Evolutionary conservation across 257 asterid genomes (phyloP).

Genomic region (Prunella vulgaris): DNA sequence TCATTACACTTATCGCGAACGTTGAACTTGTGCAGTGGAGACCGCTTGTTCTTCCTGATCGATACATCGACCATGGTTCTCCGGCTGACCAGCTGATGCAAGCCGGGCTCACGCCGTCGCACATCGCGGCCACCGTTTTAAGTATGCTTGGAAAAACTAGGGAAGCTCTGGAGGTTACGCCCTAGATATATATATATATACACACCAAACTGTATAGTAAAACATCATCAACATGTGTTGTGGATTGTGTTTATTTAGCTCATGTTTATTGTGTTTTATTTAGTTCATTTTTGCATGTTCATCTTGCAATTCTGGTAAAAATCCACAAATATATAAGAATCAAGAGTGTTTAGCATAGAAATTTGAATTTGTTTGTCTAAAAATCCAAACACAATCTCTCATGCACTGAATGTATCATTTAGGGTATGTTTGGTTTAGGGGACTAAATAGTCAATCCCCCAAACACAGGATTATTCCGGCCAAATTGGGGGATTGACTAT

Average conservation of each 20-base stretch:
- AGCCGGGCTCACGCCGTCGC: conserved; percentile 57
- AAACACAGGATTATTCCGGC: no score
- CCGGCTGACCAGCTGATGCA: conserved; percentile 50
- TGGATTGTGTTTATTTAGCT: no score
- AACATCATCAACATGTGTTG: background rate
- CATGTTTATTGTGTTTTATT: background rate
- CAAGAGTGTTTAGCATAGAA: background rate
- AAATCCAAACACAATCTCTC: no score
- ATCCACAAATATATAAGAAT: background rate
- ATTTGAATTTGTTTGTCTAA: background rate
- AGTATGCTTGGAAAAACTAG: conserved; percentile 56
- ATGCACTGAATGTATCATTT: no score
- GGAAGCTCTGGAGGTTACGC: conserved; percentile 54
- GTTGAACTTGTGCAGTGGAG: conserved; percentile 49
- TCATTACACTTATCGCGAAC: background rate
- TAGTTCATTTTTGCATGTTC: background rate
- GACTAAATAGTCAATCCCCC: no score
- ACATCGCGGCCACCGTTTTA: conserved; percentile 56
- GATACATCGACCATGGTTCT: conserved; percentile 63
- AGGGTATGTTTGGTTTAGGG: no score
- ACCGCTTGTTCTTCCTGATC: conserved; percentile 66
- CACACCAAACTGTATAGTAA: background rate
- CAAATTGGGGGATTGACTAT: no score
- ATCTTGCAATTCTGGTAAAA: background rate
- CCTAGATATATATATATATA: conserved; percentile 12